A percentile compares a stretch with the other conserved stretches of the same genome.
These are phyloP conservation scores for Arthrobotrys sinensis DNA, from an alignment of 2,329 filamentous ascomycete genomes.

Conservation along the genomic window DNA sequence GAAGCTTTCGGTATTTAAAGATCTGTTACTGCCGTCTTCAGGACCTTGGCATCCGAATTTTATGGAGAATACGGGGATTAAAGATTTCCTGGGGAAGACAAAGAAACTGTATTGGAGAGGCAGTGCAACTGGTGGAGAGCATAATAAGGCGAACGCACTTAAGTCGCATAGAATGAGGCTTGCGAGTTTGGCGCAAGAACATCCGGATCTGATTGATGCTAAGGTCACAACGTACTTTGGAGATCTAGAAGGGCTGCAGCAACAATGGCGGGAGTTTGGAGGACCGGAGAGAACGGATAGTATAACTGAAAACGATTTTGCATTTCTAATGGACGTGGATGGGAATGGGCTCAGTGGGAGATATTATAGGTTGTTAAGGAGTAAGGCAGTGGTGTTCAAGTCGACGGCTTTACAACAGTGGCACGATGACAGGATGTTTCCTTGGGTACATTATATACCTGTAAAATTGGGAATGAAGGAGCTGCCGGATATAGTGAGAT, in stretches of 20 bases:
- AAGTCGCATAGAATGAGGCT: constrained; percentile 71
- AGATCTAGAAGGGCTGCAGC: background rate
- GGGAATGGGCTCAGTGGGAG: constrained; percentile 74
- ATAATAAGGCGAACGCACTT: constrained; percentile 67
- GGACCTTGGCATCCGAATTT: constrained; percentile 69
- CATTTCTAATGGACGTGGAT: constrained; percentile 71
- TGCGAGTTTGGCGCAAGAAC: constrained; percentile 62
- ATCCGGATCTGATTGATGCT: constrained; percentile 30
- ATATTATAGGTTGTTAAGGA: constrained; percentile 71
- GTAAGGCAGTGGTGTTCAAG: constrained; percentile 71
- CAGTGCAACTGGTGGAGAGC: constrained; percentile 70
- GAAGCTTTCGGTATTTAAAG: constrained; percentile 70
- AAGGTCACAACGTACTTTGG: constrained; percentile 32
- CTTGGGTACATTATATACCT: constrained; percentile 75
- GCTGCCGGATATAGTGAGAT: constrained; percentile 71
- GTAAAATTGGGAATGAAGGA: constrained; percentile 71
- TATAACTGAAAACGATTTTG: constrained; percentile 21
- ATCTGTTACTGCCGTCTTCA: constrained; percentile 72
- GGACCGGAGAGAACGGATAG: constrained; percentile 11
- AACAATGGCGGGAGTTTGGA: constrained; percentile 16
- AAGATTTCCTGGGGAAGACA: constrained; percentile 71
- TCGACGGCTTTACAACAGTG: constrained; percentile 73
- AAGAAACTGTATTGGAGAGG: constrained; percentile 74
- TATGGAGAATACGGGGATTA: constrained; percentile 69
- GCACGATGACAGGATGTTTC: constrained; percentile 74